Base-by-base conservation (phyloP, 371 early-diverging fungal species). In the Mucor velutinosus region DNA sequence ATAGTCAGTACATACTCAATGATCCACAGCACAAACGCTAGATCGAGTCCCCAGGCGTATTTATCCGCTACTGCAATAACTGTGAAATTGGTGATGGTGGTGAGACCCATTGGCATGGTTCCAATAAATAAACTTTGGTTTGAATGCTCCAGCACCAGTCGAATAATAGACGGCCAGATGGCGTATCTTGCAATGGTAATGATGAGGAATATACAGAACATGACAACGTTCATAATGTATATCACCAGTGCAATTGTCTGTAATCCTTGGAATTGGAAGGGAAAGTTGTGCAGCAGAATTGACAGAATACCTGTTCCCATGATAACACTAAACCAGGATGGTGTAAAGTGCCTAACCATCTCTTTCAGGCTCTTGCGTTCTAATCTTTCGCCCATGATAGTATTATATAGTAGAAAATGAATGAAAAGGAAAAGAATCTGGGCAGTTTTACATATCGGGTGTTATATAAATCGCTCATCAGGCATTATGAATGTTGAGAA, bases 241-340 rank as follows among this genome's bases (percentile, higher is more conserved):
- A 86, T 15, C 0, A 64, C 85, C 58, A 75, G 30, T 21, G 80
- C 67, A 37, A 86, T 80, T 56, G 73, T 77, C 23, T 66, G 65
- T 7, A 78, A 71, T 2, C 78, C 84, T 3, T 32, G n/a, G 58
- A 77, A 76, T 49, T 71, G 65, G 58, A 80, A 83, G 23, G 86
- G 86, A 29, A 81, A 79, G 23, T 14, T 60, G 30, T 77, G 41
- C 1, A 84, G 43, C 43, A 85, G 39, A 3, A 74, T 57, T 11
- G 74, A 70, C 0, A 73, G 30, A 47, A 79, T 76, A 8, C 86
- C 86, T 14, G 87, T 86, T 33, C 86, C 71, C 71, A 71, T 71
- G 4, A 66, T 78, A 4, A 74, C 67, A 7, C 74, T 79, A 61
- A 84, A 86, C 86, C 86, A 86, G 4, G 85, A 80, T 7, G 86